Evolutionary conservation across 163 green algal genomes (phyloP).

Genomic region (Prototheca cutis): DNA sequence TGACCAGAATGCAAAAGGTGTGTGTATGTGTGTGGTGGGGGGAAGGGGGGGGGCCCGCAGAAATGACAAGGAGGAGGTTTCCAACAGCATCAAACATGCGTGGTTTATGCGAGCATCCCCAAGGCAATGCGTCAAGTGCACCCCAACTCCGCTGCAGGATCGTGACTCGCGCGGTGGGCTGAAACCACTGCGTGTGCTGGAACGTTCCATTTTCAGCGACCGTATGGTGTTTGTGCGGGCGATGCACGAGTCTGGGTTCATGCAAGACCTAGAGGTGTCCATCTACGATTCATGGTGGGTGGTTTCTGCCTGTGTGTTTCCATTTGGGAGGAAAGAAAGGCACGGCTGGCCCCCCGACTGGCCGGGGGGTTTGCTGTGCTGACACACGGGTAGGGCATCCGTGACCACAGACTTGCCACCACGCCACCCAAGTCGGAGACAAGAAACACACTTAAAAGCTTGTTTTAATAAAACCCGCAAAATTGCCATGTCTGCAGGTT

Average conservation of each 20-base stretch:
- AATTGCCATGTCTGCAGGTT: slow-evolving; percentile 10
- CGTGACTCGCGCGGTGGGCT: slow-evolving; percentile 5
- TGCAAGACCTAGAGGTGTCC: slow-evolving; percentile 77
- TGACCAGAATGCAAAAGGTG: slow-evolving; percentile 81
- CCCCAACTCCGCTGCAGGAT: slow-evolving; percentile 17
- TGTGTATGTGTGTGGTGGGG: too few relatives aligned
- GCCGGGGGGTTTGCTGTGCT: too few relatives aligned
- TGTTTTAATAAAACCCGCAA: not conserved
- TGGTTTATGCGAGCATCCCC: too few relatives aligned
- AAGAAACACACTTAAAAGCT: not conserved
- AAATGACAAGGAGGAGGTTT: too few relatives aligned
- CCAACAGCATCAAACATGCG: too few relatives aligned
- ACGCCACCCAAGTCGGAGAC: too few relatives aligned
- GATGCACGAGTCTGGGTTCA: slow-evolving; percentile 66
- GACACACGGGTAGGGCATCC: too few relatives aligned
- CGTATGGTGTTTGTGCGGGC: slow-evolving; percentile 94
- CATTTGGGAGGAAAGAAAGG: too few relatives aligned
- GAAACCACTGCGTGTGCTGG: slow-evolving; percentile 67
- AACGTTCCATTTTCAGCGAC: slow-evolving; percentile 92
- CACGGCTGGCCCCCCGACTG: too few relatives aligned
- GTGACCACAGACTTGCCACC: too few relatives aligned
- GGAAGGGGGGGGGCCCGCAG: too few relatives aligned
- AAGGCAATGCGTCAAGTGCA: not conserved
- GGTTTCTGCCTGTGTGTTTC: too few relatives aligned
- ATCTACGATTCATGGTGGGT: slow-evolving; percentile 80